Evolutionary conservation across 2,329 filamentous ascomycete species (phyloP).

Genomic region (Claviceps africana): DNA sequence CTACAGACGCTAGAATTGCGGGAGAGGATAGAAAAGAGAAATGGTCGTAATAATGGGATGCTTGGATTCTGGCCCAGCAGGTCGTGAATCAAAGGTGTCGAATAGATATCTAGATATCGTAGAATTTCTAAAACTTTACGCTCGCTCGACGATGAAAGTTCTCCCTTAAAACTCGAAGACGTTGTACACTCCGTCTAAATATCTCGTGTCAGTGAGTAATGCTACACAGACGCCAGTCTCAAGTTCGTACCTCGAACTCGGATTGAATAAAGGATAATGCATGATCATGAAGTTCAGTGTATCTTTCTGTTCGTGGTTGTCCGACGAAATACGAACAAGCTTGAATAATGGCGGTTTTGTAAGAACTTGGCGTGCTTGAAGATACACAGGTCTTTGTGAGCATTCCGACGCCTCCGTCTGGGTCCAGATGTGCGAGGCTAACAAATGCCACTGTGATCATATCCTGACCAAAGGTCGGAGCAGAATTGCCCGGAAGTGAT

Average conservation of each 20-base stretch:
- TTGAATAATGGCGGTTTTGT: conserved; percentile 49
- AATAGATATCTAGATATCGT: conserved; percentile 42
- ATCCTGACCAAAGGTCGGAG: conserved; percentile 43
- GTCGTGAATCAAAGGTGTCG: conserved; percentile 17
- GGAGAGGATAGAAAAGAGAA: conserved; percentile 40
- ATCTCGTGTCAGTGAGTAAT: not conserved
- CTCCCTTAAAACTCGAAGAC: conserved; percentile 8
- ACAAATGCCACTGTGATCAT: conserved; percentile 55
- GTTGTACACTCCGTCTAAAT: conserved; percentile 3
- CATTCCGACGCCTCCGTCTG: conserved; percentile 42
- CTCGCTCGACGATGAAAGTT: conserved; percentile 17
- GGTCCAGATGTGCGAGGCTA: conserved; percentile 46
- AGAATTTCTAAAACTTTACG: conserved; percentile 26
- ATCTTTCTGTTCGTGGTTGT: conserved; percentile 33
- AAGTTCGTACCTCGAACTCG: not conserved
- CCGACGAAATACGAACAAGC: conserved; percentile 49
- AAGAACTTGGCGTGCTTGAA: conserved; percentile 40
- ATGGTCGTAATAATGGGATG: conserved; percentile 30
- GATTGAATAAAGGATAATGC: conserved; percentile 39
- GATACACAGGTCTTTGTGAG: conserved; percentile 44
- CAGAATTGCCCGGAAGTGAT: conserved; percentile 30
- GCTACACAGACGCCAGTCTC: not conserved
- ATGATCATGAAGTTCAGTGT: conserved; percentile 39
- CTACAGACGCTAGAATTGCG: conserved; percentile 34
- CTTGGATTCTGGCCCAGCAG: conserved; percentile 12